Evolutionary conservation across 176 grass and related monocot species (phyloP).

Genomic region (Phyllostachys edulis): DNA sequence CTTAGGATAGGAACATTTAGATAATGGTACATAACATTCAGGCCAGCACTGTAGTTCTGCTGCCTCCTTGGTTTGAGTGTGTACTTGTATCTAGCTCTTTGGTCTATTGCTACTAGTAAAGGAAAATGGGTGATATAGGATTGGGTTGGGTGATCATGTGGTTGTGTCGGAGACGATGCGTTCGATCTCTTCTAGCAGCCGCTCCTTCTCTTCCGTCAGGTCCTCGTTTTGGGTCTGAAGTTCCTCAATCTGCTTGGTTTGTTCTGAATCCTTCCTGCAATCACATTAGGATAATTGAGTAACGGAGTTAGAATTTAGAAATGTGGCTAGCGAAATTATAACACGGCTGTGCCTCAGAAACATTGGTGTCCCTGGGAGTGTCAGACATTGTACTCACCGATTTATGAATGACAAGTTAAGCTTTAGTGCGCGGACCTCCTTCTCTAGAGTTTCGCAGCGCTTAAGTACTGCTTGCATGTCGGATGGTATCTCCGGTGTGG

Average conservation of each 20-base stretch:
- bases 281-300: background rate
- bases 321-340: background rate
- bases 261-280: slow-evolving; percentile 77
- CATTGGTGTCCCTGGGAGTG: too few relatives aligned
- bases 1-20: slow-evolving; percentile 17
- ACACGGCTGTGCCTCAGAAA: background rate
- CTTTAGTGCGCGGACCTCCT: slow-evolving; percentile 75
- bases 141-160: slow-evolving; percentile 24
- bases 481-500: slow-evolving; percentile 53
- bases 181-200: slow-evolving; percentile 63
- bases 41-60: slow-evolving; percentile 3
- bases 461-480: slow-evolving; percentile 67
- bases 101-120: slow-evolving; percentile 23
- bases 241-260: slow-evolving; percentile 76
- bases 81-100: slow-evolving; percentile 38
- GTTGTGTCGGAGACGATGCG: slow-evolving; percentile 37
- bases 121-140: background rate
- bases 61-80: background rate
- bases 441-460: slow-evolving; percentile 69
- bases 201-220: slow-evolving; percentile 48
- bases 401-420: slow-evolving; percentile 85
- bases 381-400: slow-evolving; percentile 28
- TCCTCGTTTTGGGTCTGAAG: slow-evolving; percentile 79
- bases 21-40: slow-evolving; percentile 35
- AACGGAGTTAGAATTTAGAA: background rate